These are phyloP conservation scores for Mycena vitilis DNA, from an alignment of 768 basidiomycete genomes.

Conservation along the genomic window DNA sequence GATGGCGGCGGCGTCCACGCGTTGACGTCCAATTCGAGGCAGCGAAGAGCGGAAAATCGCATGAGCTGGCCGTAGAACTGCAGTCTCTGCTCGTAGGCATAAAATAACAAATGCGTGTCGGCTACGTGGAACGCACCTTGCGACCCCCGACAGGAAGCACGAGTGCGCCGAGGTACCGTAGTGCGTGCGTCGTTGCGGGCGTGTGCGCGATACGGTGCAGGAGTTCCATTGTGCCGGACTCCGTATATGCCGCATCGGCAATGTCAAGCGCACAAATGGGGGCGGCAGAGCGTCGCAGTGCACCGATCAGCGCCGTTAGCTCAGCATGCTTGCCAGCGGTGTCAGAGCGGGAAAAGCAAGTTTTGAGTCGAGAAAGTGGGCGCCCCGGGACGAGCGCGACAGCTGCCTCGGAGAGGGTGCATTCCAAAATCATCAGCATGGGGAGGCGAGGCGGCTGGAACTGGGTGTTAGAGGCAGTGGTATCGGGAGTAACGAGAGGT, in stretches of 20 bases:
- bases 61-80: conserved; percentile 71
- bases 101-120: not conserved
- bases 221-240: conserved; percentile 65
- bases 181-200: conserved; percentile 47
- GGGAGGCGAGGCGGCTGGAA: conserved; percentile 47
- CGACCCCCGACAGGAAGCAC: conserved; percentile 68
- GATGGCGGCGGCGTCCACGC: conserved; percentile 73
- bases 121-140: conserved; percentile 52
- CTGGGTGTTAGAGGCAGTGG: conserved; percentile 29
- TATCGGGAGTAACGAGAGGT: conserved; percentile 38
- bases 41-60: conserved; percentile 61
- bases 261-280: conserved; percentile 68
- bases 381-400: conserved; percentile 65
- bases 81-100: conserved; percentile 57
- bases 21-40: conserved; percentile 72
- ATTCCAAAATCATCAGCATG: conserved; percentile 66
- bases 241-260: conserved; percentile 69
- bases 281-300: conserved; percentile 56
- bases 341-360: conserved; percentile 71
- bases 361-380: conserved; percentile 72
- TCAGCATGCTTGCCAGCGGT: conserved; percentile 63
- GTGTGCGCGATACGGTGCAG: conserved; percentile 55
- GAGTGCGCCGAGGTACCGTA: conserved; percentile 73
- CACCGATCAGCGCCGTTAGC: conserved; percentile 59
- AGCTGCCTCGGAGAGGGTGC: conserved; percentile 76